phyloP scores from a whole-genome alignment of 2,329 filamentous ascomycete genomes.

The Chaetomiaceae sp. region DNA sequence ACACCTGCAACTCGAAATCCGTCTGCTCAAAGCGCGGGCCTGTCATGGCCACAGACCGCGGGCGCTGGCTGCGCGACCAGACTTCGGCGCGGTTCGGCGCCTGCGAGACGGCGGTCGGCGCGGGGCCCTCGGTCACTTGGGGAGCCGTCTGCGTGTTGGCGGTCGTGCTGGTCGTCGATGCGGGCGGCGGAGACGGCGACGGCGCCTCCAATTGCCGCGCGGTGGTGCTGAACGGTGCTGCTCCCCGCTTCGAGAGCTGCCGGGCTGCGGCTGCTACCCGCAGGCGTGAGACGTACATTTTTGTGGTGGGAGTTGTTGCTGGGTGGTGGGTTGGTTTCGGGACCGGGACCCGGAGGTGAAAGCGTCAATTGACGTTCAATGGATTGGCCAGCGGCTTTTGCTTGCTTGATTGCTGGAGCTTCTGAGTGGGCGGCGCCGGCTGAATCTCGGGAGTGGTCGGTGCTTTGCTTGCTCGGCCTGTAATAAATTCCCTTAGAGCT shows the following conservation, averaged over 20 bases:
- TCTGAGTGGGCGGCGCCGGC: slow-evolving; percentile 12
- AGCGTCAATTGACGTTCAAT: slow-evolving; percentile 17
- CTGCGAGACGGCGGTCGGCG: slow-evolving; percentile 57
- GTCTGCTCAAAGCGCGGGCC: slow-evolving; percentile 97
- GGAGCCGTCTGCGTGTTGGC: slow-evolving; percentile 36
- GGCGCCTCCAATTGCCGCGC: slow-evolving; percentile 40
- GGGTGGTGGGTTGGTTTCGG: slow-evolving; percentile 4
- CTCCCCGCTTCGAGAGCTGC: slow-evolving; percentile 39
- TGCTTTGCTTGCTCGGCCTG: too few species aligned
- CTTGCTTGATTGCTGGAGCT: slow-evolving; percentile 8
- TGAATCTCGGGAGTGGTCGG: slow-evolving; percentile 16
- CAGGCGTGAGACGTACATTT: slow-evolving; percentile 41
- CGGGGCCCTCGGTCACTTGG: slow-evolving; percentile 40
- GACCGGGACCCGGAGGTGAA: slow-evolving; percentile 2
- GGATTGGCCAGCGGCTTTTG: background rate
- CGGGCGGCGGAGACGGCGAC: slow-evolving; percentile 22
- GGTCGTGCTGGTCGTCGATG: slow-evolving; percentile 35
- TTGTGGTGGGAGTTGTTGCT: slow-evolving; percentile 26
- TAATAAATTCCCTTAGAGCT: too few species aligned
- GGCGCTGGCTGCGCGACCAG: slow-evolving; percentile 84
- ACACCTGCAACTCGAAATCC: slow-evolving; percentile 84
- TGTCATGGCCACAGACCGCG: slow-evolving; percentile 78
- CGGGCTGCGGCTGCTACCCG: slow-evolving; percentile 32
- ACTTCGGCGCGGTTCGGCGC: slow-evolving; percentile 77
- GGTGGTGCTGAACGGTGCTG: slow-evolving; percentile 43